Conservation (phyloP, 768 basidiomycete genomes). For the Podaxis pistillaris region DNA sequence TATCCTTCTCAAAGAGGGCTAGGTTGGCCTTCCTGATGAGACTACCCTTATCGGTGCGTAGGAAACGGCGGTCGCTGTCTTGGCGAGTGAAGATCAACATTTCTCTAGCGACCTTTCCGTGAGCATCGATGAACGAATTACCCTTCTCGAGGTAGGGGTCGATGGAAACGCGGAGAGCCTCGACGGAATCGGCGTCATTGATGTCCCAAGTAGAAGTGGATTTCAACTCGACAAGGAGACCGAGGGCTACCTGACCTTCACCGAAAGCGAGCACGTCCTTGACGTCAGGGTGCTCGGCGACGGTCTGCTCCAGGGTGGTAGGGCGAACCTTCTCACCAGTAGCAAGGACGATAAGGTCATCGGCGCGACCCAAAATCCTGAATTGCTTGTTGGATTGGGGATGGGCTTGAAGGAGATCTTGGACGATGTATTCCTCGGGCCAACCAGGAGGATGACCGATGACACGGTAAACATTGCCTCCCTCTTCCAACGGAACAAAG, state of each 20-base stretch:
- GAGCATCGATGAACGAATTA: conserved; percentile 34
- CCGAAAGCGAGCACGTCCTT: conserved; percentile 38
- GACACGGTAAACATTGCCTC: conserved; percentile 25
- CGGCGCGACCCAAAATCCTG: conserved; percentile 35
- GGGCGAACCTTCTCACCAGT: conserved; percentile 43
- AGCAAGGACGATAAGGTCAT: conserved; percentile 41
- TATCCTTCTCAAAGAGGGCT: conserved; percentile 30
- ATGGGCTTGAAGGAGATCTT: conserved; percentile 35
- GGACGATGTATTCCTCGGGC: conserved; percentile 30
- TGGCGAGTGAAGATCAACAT: conserved; percentile 36
- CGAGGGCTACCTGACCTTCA: conserved; percentile 31
- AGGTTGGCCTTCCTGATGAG: conserved; percentile 32
- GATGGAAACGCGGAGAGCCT: conserved; percentile 22
- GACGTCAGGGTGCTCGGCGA: conserved; percentile 35
- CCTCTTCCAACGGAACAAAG: conserved; percentile 27
- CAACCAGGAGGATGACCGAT: conserved; percentile 33
- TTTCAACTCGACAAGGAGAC: conserved; percentile 35
- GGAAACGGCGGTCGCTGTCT: conserved; percentile 27
- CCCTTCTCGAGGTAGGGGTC: conserved; percentile 32
- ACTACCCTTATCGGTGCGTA: conserved; percentile 38
- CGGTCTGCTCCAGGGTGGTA: conserved; percentile 28
- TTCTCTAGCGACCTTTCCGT: conserved; percentile 34
- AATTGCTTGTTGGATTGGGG: conserved; percentile 30
- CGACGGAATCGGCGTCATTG: conserved; percentile 16
- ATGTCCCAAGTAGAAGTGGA: conserved; percentile 17